Evolutionary conservation across 176 grass and related monocot genomes (phyloP).

Genomic region (Musa schizocarpa): DNA sequence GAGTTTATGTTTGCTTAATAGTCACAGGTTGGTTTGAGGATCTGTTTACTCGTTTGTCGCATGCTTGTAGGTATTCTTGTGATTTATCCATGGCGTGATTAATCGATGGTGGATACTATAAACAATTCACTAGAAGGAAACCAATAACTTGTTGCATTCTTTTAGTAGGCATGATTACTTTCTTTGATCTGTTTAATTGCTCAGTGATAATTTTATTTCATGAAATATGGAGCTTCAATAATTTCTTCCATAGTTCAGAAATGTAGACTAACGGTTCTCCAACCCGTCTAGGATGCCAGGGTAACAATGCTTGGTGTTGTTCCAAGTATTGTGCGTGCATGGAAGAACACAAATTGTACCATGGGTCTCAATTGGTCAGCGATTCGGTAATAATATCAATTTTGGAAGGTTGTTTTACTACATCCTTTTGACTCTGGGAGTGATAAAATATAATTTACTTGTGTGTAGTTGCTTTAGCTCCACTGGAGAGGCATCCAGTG

Average conservation of each 20-base stretch:
- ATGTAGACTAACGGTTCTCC: background rate
- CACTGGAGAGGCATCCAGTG: constrained; percentile 84
- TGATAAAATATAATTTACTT: constrained; percentile 10
- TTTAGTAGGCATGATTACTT: background rate
- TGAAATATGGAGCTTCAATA: background rate
- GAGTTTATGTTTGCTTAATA: background rate
- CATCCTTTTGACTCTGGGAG: constrained; percentile 8
- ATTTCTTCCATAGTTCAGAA: background rate
- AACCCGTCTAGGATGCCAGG: constrained; percentile 61
- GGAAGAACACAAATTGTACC: constrained; percentile 82
- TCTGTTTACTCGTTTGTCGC: background rate
- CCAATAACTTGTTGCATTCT: too few relatives aligned
- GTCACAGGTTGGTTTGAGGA: background rate
- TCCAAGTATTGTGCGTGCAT: constrained; percentile 84
- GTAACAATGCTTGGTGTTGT: constrained; percentile 97
- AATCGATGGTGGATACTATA: too few relatives aligned
- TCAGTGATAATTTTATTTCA: background rate
- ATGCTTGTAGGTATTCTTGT: background rate
- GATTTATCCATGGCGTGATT: too few relatives aligned
- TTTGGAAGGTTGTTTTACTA: background rate
- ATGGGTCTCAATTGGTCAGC: constrained; percentile 73
- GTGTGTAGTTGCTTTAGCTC: constrained; percentile 88
- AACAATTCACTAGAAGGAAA: too few relatives aligned
- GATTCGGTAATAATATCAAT: constrained; percentile 43
- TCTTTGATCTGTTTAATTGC: background rate